Base-by-base conservation (phyloP, 257 asterid genomes). In the Salvia rosmarinus region DNA sequence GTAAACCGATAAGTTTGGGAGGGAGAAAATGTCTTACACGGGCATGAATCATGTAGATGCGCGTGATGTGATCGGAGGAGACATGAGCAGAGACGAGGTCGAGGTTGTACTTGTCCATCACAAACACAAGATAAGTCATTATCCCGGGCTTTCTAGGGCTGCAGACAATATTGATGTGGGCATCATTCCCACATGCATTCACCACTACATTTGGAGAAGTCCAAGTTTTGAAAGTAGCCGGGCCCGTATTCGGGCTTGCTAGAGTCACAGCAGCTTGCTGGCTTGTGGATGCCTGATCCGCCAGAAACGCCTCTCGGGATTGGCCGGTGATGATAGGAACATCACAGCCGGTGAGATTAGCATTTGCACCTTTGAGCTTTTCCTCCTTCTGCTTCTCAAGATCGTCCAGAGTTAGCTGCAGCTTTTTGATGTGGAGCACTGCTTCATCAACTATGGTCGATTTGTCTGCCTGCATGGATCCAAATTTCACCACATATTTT, bases 401-500 rank as follows among this genome's bases (percentile, higher is more conserved):
- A 2, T 50, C 19, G 0, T 71, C 67, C 0, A 83, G 81, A 28
- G 74, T 82, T 60, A 58, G 28, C 61, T 85, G 77, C 37, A 87
- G 79, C 5, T 62, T 21, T 50, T 47, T 82, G 5, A 90, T 90
- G 80, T 77, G 70, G 17, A 4, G 34, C 37, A 80, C 80, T 12
- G 92, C 92, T 75, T 86, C 94, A 75, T 86, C 90, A 61, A 90
- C 94, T 46, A 87, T 76, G 67, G 86, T 87, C 57, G 92, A 72
- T 64, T 88, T 87, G 79, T 90, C 96, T 0, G 86, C 86, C 97
- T 92, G 81, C 78, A 49, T 6, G n/a, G 0, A 23, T 39, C 44
- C 44, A 8, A 39, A 7, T 50, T 64, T 35, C 20, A 16, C 5
- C 9, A 6, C 7, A 9, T 39, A 39, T 2, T 23, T 10, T 11